These are phyloP conservation scores for Pseudoturritis turrita DNA, from an alignment of 345 rosid genomes.

Conservation along the genomic window DNA sequence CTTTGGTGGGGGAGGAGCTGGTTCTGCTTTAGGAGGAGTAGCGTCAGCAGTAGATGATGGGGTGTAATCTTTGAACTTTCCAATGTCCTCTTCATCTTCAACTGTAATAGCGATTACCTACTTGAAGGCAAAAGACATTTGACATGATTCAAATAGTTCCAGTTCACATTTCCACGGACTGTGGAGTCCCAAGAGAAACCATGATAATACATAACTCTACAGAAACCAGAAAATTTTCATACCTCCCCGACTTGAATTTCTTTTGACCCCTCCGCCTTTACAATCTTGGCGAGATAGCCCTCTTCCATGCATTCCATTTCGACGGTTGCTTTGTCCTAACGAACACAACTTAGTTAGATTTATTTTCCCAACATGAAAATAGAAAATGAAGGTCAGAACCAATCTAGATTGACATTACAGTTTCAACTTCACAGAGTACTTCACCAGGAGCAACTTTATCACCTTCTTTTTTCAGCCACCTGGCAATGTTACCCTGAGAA, in stretches of 20 bases:
- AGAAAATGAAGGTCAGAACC: neutral
- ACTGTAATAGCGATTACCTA: conserved; percentile 89
- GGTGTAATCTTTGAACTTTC: conserved; percentile 81
- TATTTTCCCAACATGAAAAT: neutral
- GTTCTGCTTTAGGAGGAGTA: conserved; percentile 40
- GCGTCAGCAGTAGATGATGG: conserved; percentile 52
- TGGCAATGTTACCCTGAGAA: conserved; percentile 91
- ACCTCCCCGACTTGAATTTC: conserved; percentile 99
- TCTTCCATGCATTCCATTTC: conserved; percentile 99
- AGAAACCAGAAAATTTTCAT: conserved; percentile 14
- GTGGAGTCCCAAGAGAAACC: neutral
- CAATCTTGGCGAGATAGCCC: conserved; percentile 91
- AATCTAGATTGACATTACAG: conserved; percentile 44
- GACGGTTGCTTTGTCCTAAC: conserved; percentile 94
- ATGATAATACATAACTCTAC: neutral
- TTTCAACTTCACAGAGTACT: conserved; percentile 99
- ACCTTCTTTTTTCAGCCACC: conserved; percentile 98
- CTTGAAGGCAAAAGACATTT: conserved; percentile 11
- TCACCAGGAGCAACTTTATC: conserved; percentile 88
- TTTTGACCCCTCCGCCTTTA: conserved; percentile 77
- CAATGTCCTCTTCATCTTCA: conserved; percentile 88
- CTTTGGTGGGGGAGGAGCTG: conserved; percentile 56
- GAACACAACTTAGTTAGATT: neutral
- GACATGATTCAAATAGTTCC: conserved; percentile 2
- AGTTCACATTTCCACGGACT: neutral